Evolutionary conservation across 805 yeast species (phyloP), one percentile per base, ranked within the genome.

Genomic region (Starmerella powellii): DNA sequence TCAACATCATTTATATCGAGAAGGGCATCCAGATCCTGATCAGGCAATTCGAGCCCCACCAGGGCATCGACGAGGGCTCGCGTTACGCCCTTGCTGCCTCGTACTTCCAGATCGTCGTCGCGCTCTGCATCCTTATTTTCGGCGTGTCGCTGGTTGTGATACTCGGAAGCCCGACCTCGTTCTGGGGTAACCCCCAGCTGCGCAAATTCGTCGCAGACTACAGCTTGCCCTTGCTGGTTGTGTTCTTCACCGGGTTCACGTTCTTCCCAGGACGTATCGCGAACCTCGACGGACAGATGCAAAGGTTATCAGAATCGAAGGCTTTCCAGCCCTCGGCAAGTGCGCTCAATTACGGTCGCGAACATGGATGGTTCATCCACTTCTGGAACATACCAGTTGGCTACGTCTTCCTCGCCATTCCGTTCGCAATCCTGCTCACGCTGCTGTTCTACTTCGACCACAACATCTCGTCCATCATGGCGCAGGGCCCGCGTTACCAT

Each of bases 401-500:
- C 2, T 76, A 86, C 51, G 77, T 88, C 0, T 91, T 91, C 56
- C 60, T 91, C 29, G 97, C 98, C 0, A 59, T 91, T 6, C 98
- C 98, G 0, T 91, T 88, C 68, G 97, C 94, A 0, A 63, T 91
- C 1, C 68, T 91, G 36, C 63, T 91, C 34, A 85, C 97, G 0
- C 71, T 80, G 38, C 64, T 88, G 37, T 88, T 91, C 62, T 88
- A 85, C 60, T 91, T 87, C 61, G 98, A 88, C 62, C 98, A 88
- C 61, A 91, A 88, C 49, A 93, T 88, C 10, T 85, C 95, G 2
- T 80, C 96, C 0, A 65, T 88, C 42, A 91, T 91, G 73, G 87
- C 95, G 40, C 97, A 88, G 62, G 78, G 78, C 47, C 73, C 78
- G 20, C 77, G 80, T 40, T 91, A 70, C 59, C 93, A 91, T 10